Conservation (phyloP, 2,329 filamentous ascomycete genomes). For the Geosmithia flava region DNA sequence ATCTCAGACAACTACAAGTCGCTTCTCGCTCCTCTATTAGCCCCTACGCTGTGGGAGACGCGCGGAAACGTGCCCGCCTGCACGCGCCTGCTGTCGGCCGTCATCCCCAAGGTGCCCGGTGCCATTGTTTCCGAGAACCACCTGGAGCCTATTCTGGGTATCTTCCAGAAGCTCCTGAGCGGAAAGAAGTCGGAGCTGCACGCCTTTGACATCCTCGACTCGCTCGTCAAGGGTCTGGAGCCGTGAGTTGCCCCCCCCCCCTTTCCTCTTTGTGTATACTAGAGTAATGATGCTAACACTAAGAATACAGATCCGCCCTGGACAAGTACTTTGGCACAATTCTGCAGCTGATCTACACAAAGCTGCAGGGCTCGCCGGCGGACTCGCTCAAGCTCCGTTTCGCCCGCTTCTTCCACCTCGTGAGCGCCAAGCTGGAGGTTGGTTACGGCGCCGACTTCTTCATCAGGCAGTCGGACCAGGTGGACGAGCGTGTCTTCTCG, state of each 20-base stretch:
- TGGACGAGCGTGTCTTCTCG: constrained; percentile 71
- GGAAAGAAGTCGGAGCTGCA: constrained; percentile 76
- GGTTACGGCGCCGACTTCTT: constrained; percentile 92
- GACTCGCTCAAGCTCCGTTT: constrained; percentile 82
- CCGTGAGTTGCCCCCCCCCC: constrained; percentile 39
- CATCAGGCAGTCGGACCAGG: constrained; percentile 67
- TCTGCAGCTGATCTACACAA: constrained; percentile 68
- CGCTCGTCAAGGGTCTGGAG: constrained; percentile 61
- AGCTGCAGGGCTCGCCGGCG: constrained; percentile 53
- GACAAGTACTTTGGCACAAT: constrained; percentile 71
- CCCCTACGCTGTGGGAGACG: constrained; percentile 78
- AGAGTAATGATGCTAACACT: not conserved
- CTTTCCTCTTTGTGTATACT: no score
- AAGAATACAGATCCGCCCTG: constrained; percentile 39
- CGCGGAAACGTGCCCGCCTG: constrained; percentile 89
- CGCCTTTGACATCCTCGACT: constrained; percentile 83
- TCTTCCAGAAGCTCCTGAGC: constrained; percentile 82
- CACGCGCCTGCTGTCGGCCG: constrained; percentile 69
- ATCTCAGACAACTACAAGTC: constrained; percentile 72
- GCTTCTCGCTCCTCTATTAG: constrained; percentile 66
- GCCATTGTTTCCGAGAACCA: constrained; percentile 70
- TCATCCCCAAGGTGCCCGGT: constrained; percentile 65
- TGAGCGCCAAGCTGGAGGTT: constrained; percentile 64
- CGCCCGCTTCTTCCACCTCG: constrained; percentile 86
- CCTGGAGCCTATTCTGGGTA: constrained; percentile 77